Evolutionary conservation across 2,329 filamentous ascomycete species (phyloP).

Genomic region (Metarhizium rileyi): DNA sequence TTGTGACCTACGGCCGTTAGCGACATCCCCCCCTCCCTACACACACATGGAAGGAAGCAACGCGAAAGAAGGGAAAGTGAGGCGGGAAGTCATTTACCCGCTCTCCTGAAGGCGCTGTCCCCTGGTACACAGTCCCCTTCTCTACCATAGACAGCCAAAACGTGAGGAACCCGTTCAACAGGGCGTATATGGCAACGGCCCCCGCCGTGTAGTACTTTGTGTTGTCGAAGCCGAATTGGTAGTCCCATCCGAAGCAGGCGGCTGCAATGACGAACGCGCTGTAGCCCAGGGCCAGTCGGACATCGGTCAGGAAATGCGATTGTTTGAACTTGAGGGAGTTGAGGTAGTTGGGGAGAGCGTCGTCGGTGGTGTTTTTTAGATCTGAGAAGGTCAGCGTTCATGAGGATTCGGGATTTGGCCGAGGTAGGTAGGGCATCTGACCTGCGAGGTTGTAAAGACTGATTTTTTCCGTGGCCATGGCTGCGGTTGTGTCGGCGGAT

Average conservation of each 20-base stretch:
- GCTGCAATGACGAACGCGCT: slow-evolving; percentile 68
- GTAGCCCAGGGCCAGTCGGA: slow-evolving; percentile 78
- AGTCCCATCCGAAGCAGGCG: slow-evolving; percentile 84
- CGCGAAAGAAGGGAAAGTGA: not conserved
- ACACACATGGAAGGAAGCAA: not conserved
- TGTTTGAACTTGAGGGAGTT: slow-evolving; percentile 79
- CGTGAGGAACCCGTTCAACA: slow-evolving; percentile 69
- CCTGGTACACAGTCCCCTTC: slow-evolving; percentile 72
- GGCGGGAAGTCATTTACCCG: slow-evolving; percentile 37
- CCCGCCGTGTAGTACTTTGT: slow-evolving; percentile 74
- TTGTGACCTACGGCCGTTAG: slow-evolving; percentile 48
- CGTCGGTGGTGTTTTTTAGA: slow-evolving; percentile 93
- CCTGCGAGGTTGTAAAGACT: slow-evolving; percentile 59
- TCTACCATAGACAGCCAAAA: slow-evolving; percentile 82
- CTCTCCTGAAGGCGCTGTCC: slow-evolving; percentile 53
- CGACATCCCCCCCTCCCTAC: not conserved
- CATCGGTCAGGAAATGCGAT: slow-evolving; percentile 69
- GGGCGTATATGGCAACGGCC: slow-evolving; percentile 70
- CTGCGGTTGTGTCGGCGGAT: slow-evolving; percentile 4
- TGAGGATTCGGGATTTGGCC: slow-evolving; percentile 11
- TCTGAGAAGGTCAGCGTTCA: slow-evolving; percentile 41
- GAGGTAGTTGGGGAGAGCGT: slow-evolving; percentile 88
- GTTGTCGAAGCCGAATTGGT: slow-evolving; percentile 76
- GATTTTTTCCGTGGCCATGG: slow-evolving; percentile 43
- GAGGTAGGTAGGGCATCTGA: no score